Base-by-base conservation (phyloP, 192 early-diverging fungal species). In the Pilobolus umbonatus region DNA sequence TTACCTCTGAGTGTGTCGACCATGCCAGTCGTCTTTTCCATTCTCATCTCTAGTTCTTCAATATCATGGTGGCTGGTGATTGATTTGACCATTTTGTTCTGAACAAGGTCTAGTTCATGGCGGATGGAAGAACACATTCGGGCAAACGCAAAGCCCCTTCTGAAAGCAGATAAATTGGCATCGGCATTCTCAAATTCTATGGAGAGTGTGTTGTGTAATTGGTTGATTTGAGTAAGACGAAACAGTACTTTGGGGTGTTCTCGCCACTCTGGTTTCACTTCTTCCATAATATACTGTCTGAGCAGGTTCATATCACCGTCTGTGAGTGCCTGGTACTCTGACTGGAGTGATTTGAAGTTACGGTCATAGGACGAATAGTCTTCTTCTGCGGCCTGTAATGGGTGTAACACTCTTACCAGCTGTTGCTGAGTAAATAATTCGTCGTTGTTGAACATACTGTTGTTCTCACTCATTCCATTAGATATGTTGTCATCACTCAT, bases 61-160 rank as follows among this genome's bases (percentile, higher is more conserved):
- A 68, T 68, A n/a, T 59, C 66, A 29, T 53, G 49, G 25, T 68
- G 35, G 17, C 60, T 68, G 7, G 59, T 68, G 6, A 51, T 68
- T 0, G 60, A 47, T 22, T 61, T 68, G 21, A 68, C 60, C 66
- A 68, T 68, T 21, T 61, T 61, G 17, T 50, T 48, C 34, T 68
- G 66, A 21, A 68, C 59, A 12, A 57, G 39, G 44, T 62, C 60
- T 5, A 68, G 25, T 29, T 61, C 66, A 12, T 30, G 43, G 10
- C 44, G 28, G 11, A 59, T 59, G 2, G 42, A 44, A 25, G 45
- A 35, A 9, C 57, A 59, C 26, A 35, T 35, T 7, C 57, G 44
- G 17, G 44, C 44, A 59, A 59, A 59, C 7, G 32, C 17, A 48
- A 35, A 59, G 0, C 57, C 57, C 21, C 57, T 44, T 32, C 57